Evolutionary conservation across 1,139 yeast genomes (phyloP), one percentile per base, ranked within the genome.

Genomic region (Yamadazyma mexicana): DNA sequence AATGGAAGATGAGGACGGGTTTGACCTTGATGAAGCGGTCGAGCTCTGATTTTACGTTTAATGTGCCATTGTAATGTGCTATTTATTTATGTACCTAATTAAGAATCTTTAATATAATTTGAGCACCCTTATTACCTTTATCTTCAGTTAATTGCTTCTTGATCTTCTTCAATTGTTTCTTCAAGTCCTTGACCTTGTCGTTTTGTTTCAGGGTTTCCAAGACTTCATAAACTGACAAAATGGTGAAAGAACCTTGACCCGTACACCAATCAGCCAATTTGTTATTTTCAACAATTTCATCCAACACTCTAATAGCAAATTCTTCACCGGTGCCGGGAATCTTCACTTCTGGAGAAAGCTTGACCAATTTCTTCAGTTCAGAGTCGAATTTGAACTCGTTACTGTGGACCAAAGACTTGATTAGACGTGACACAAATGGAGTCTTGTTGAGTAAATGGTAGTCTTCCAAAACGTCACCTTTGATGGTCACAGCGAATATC

Each of bases 381-480:
- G 77, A 80, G 59, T 91, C 87, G 62, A 71, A 72, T 45, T 66
- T 66, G 54, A 60, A 69, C 46, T 69, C 75, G 40, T 61, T 62
- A 23, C 95, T 94, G 62, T 88, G 95, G 46, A 88, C 83, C 54
- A 91, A 70, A 3, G 87, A 72, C 61, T 89, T 85, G 50, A 91
- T 67, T 31, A 86, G 70, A 67, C 98, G 82, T 6, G 89, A 77
- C 17, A 87, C 76, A 57, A 84, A 84, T 43, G 95, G 86, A 24
- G 67, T 69, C 56, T 81, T 79, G 54, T 81, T 77, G 43, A 87
- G 72, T 43, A 87, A 71, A 54, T 83, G 92, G 58, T 56, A 66
- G 36, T 77, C 82, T 52, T 81, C 87, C 29, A 77, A 79, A n/a
- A 87, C 74, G 44, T 85, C 87, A 29, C 92, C 92, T 50, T 78